phyloP scores from a whole-genome alignment of 75 land plant species.

The Cupressus sempervirens region DNA sequence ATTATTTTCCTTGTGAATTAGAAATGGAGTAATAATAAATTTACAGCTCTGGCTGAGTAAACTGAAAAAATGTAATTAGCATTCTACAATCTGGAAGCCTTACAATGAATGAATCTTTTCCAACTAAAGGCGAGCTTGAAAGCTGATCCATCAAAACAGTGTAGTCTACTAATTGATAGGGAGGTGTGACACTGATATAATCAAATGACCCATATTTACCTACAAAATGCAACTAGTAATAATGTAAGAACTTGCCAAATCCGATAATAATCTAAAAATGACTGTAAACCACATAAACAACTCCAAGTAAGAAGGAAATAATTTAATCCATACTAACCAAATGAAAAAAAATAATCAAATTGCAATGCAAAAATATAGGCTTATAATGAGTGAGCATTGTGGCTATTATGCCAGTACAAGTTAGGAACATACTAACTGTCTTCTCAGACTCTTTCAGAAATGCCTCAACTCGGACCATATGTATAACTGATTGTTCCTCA shows the following conservation, averaged over 20 bases:
- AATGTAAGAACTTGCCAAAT: background rate
- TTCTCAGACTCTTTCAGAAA: slow-evolving; percentile 61
- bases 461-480: slow-evolving; percentile 62
- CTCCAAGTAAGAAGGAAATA: background rate
- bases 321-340: background rate
- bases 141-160: slow-evolving; percentile 66
- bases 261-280: background rate
- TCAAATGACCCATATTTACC: slow-evolving; percentile 62
- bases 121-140: slow-evolving; percentile 58
- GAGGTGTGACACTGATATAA: slow-evolving; percentile 96
- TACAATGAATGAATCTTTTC: slow-evolving; percentile 78
- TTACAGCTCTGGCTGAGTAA: background rate
- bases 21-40: background rate
- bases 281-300: background rate
- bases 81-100: slow-evolving; percentile 20
- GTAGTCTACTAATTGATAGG: slow-evolving; percentile 82
- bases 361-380: slow-evolving; percentile 4
- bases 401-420: background rate
- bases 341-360: slow-evolving; percentile 10
- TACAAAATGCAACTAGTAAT: background rate
- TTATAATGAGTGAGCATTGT: background rate
- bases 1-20: background rate
- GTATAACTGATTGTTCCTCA: slow-evolving; percentile 61
- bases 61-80: background rate
- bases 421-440: slow-evolving; percentile 23